Evolutionary conservation across 345 rosid species (phyloP), one percentile per base, ranked within the genome.

Genomic region (Punica granatum): DNA sequence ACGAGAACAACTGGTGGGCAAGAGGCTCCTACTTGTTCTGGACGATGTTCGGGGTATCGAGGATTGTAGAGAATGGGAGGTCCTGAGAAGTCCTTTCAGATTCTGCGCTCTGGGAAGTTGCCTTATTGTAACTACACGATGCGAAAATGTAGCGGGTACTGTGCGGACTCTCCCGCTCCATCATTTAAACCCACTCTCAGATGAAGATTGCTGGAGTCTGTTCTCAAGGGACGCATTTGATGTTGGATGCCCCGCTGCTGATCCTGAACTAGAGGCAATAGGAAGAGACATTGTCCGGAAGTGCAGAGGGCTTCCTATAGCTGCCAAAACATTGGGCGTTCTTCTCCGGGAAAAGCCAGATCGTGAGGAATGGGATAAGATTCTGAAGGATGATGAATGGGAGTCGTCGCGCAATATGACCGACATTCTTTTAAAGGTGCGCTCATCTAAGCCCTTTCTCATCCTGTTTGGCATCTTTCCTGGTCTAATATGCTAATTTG

Each of bases 301-400:
- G 69, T 83, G 87, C 61, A 36, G 41, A 14, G 84, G 84, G 32
- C 48, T 80, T 51, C 79, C 84, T 63, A 69, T 81, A 62, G 83
- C 82, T 21, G 73, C 76, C 51, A 83, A 78, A 53, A 69, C 77
- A 25, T 64, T 83, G 0, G 85, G 87, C 26, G 72, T 78, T 61
- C 72, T 78, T 12, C 65, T 83, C 68, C 69, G 68, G 56, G 68
- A 70, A 25, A 77, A 71, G 66, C 56, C 59, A 12, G 69, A 82
- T 37, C 72, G 25, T 4, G 62, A 36, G 31, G 79, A 82, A 68
- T 82, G 83, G 85, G 74, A 79, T 61, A 75, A 75, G 71, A 76
- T 82, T 66, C 62, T 82, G 63, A 65, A 33, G 66, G 78, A 80
- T 67, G 67, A 33, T 44, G 73, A 68, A 36, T 76, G 83, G 85